Evolutionary conservation across 495 filamentous ascomycete species (phyloP).

Genomic region (Viridothelium virens): DNA sequence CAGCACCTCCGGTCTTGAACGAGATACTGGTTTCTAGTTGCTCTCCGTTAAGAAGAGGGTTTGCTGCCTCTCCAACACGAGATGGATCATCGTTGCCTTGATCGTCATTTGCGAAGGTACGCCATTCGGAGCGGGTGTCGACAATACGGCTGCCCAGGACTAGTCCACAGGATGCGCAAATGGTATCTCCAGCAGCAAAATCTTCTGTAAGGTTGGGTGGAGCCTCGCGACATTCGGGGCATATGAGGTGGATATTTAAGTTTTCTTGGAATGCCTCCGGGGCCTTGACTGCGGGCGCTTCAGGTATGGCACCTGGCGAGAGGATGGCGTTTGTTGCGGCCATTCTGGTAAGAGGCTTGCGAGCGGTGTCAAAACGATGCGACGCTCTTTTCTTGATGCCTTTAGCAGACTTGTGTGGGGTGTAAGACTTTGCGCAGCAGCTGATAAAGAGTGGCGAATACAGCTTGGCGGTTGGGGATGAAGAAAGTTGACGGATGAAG

Average conservation of each 20-base stretch:
- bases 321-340: constrained; percentile 30
- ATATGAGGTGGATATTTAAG: constrained; percentile 73
- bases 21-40: constrained; percentile 89
- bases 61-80: constrained; percentile 89
- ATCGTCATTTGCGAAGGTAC: constrained; percentile 96
- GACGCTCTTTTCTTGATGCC: constrained; percentile 37
- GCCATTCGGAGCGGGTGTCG: constrained; percentile 94
- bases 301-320: constrained; percentile 36
- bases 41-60: constrained; percentile 79
- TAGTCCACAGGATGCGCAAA: constrained; percentile 86
- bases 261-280: constrained; percentile 58
- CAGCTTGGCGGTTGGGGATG: constrained; percentile 46
- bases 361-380: constrained; percentile 25
- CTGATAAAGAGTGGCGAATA: constrained; percentile 58
- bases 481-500: constrained; percentile 2
- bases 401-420: constrained; percentile 39
- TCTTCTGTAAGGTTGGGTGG: constrained; percentile 92
- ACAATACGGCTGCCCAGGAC: constrained; percentile 86
- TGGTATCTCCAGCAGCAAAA: constrained; percentile 82
- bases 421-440: constrained; percentile 43
- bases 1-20: constrained; percentile 59
- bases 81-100: constrained; percentile 89
- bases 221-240: constrained; percentile 80
- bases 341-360: constrained; percentile 30
- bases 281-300: constrained; percentile 15